phyloP scores from a whole-genome alignment of 768 basidiomycete genomes.

The Neoboletus magnificus region DNA sequence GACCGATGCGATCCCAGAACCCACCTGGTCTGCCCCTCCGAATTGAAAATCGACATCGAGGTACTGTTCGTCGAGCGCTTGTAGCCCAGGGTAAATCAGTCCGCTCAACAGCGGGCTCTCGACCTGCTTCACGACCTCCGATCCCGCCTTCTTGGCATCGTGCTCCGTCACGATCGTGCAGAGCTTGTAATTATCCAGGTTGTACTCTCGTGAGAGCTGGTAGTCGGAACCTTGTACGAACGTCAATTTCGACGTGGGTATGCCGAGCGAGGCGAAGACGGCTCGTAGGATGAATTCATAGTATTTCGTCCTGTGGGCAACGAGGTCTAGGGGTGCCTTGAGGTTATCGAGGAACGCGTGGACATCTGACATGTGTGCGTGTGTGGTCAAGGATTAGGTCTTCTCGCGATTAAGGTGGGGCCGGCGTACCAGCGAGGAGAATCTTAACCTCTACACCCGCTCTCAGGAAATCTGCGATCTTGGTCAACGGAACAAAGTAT shows the following conservation, averaged over 20 bases:
- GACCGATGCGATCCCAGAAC: constrained; percentile 14
- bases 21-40: constrained; percentile 93
- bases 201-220: constrained; percentile 90
- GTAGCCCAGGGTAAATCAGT: constrained; percentile 91
- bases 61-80: constrained; percentile 97
- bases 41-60: constrained; percentile 96
- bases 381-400: not conserved
- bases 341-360: constrained; percentile 98
- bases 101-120: constrained; percentile 89
- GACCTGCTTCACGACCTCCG: constrained; percentile 98
- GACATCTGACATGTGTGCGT: constrained; percentile 52
- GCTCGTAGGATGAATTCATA: constrained; percentile 79
- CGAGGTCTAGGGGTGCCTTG: constrained; percentile 92
- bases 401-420: not conserved
- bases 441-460: constrained; percentile 90
- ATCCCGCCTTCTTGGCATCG: constrained; percentile 97
- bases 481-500: constrained; percentile 92
- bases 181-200: constrained; percentile 89
- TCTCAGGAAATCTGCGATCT: constrained; percentile 93
- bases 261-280: constrained; percentile 85
- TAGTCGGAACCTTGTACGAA: constrained; percentile 92
- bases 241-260: constrained; percentile 77
- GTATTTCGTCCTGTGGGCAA: constrained; percentile 84
- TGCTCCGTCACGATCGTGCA: constrained; percentile 92
- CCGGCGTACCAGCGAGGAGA: constrained; percentile 65